phyloP scores from a whole-genome alignment of 2,329 filamentous ascomycete species.

The Trichoderma breve region DNA sequence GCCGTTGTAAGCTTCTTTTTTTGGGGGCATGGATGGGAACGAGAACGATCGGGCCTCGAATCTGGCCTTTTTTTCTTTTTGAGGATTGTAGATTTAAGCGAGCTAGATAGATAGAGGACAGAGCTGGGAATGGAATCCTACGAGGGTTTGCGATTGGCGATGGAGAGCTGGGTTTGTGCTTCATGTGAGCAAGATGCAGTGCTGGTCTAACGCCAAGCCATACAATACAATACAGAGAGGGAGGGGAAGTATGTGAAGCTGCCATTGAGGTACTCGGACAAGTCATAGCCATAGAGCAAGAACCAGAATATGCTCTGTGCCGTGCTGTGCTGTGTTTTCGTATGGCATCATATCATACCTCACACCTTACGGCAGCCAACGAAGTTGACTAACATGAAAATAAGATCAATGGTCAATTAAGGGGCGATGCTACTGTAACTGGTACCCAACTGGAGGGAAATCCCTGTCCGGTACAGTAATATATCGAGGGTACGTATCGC shows the following conservation, averaged over 20 bases:
- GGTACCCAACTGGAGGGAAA: not conserved
- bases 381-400: not conserved
- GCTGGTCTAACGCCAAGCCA: not conserved
- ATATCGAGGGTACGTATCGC: not conserved
- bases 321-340: not conserved
- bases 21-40: not conserved
- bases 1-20: not conserved
- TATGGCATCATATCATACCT: not conserved
- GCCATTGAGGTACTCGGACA: not conserved
- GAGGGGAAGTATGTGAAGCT: not conserved
- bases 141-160: not conserved
- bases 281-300: not conserved
- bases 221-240: not conserved
- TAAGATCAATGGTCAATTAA: not conserved
- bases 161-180: not conserved
- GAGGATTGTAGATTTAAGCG: not conserved
- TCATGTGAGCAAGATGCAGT: not conserved
- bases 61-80: not conserved
- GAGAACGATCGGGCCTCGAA: not conserved
- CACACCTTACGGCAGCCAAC: not conserved
- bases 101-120: not conserved
- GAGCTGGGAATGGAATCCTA: not conserved
- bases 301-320: not conserved
- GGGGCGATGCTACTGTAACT: not conserved
- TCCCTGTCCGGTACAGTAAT: constrained; percentile 11